Evolutionary conservation across 371 early-diverging fungal genomes (phyloP).

Genomic region (Capillidium heterosporum): DNA sequence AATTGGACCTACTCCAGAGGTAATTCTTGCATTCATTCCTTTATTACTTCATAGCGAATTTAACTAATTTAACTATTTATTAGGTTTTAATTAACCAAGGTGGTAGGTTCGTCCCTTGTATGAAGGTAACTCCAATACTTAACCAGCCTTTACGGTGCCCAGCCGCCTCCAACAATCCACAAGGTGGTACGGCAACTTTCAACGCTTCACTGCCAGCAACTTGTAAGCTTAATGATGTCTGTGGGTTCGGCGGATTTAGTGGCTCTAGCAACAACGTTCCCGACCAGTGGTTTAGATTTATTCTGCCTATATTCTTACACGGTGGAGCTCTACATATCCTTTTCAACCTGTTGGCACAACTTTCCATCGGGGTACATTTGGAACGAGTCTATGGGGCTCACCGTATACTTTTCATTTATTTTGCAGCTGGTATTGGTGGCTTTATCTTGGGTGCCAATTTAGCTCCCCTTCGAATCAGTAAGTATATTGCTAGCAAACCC

Average conservation of each 20-base stretch:
- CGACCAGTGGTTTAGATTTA: conserved; percentile 64
- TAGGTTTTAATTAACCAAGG: conserved; percentile 5
- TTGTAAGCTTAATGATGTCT: conserved; percentile 19
- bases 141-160: not conserved
- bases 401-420: conserved; percentile 51
- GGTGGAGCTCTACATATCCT: conserved; percentile 62
- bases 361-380: conserved; percentile 45
- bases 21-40: not conserved
- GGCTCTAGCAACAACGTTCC: conserved; percentile 14
- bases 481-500: conserved; percentile 7
- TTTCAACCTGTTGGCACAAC: conserved; percentile 55
- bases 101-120: not conserved
- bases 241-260: conserved; percentile 29
- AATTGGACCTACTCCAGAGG: not conserved
- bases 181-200: not conserved
- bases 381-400: conserved; percentile 59
- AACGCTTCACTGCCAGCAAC: not conserved
- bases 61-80: not conserved
- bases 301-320: conserved; percentile 73
- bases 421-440: conserved; percentile 56
- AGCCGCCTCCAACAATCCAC: not conserved
- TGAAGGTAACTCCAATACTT: not conserved
- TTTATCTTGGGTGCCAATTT: conserved; percentile 63
- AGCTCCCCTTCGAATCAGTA: conserved; percentile 24
- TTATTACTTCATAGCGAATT: not conserved